Evolutionary conservation across 2,329 filamentous ascomycete genomes (phyloP), one percentile per base, ranked within the genome.

Genomic region (Thelonectria olida): DNA sequence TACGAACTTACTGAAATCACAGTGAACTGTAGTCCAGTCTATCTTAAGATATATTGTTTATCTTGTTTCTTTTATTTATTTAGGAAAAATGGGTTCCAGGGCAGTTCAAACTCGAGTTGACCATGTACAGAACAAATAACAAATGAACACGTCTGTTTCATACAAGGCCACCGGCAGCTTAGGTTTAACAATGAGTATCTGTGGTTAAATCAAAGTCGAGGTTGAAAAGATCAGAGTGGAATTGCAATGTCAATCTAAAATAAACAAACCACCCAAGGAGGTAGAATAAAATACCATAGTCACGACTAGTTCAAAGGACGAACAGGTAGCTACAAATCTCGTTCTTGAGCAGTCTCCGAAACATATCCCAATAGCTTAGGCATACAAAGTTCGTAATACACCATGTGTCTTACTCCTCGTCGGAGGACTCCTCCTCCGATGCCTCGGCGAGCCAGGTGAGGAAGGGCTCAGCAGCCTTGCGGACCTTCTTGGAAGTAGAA

Each of bases 381-480:
- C 31, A 50, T 38, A 23, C 51, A 51, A 27, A 25, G 28, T 20
- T 52, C 22, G 25, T 13, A 5, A 7, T 6, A 10, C 31, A 17
- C 39, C 10, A 12, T 20, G 22, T 50, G 27, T 69, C 70, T 64
- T 76, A 74, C 70, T 90, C 88, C 67, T 92, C 88, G 20, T 90
- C 89, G 7, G 81, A 82, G 9, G 83, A 84, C 59, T 89, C 88
- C 64, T 91, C 89, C 65, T 90, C 88, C 5, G 55, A 60, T 54
- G 94, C 94, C 79, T 91, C 92, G 70, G 92, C 88, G 60, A 98
- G 92, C 95, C 94, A 98, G 72, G 89, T 91, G 74, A 97, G 85
- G 87, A 99, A 99, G 67, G 92, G 90, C 83, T 96, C 92, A 54
- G 96, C 93, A 67, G 92, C 91, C 85, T 96, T 95, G 82, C 94